Evolutionary conservation across 495 filamentous ascomycete genomes (phyloP).

Genomic region (Tuber brumale): DNA sequence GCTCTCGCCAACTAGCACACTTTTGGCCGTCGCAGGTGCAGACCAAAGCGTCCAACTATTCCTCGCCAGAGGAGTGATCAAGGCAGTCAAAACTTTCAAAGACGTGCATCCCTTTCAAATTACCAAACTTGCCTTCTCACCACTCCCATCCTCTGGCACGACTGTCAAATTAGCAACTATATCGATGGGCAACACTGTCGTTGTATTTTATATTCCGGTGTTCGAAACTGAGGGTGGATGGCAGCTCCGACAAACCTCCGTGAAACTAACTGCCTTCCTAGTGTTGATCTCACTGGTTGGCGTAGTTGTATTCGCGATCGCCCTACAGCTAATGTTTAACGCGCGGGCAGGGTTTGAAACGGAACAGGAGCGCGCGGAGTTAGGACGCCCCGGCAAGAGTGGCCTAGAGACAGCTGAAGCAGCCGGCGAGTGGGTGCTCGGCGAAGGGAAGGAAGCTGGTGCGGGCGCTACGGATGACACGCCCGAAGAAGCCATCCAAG

Average conservation of each 20-base stretch:
- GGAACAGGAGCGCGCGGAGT: background rate
- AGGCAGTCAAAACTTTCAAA: conserved; percentile 56
- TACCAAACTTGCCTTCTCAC: conserved; percentile 75
- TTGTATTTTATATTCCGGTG: conserved; percentile 70
- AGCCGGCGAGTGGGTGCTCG: background rate
- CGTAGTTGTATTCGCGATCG: conserved; percentile 32
- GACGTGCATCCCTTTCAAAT: conserved; percentile 78
- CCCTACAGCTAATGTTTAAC: conserved; percentile 38
- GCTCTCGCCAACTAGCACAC: conserved; percentile 49
- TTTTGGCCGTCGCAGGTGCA: conserved; percentile 74
- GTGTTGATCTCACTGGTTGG: conserved; percentile 33
- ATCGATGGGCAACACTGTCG: conserved; percentile 74
- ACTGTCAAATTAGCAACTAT: conserved; percentile 77
- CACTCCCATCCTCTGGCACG: conserved; percentile 46
- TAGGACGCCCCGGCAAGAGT: background rate
- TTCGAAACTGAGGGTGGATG: conserved; percentile 16
- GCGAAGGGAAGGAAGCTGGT: background rate
- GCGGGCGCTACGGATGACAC: background rate
- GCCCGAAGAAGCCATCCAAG: background rate
- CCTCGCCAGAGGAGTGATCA: conserved; percentile 60
- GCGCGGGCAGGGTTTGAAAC: conserved; percentile 28
- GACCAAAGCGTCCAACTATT: conserved; percentile 73
- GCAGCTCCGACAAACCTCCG: conserved; percentile 21
- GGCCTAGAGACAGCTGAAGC: conserved; percentile 1
- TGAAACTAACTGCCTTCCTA: conserved; percentile 31